phyloP scores from a whole-genome alignment of 1,284 basidiomycete genomes.

The Ganoderma sinense region DNA sequence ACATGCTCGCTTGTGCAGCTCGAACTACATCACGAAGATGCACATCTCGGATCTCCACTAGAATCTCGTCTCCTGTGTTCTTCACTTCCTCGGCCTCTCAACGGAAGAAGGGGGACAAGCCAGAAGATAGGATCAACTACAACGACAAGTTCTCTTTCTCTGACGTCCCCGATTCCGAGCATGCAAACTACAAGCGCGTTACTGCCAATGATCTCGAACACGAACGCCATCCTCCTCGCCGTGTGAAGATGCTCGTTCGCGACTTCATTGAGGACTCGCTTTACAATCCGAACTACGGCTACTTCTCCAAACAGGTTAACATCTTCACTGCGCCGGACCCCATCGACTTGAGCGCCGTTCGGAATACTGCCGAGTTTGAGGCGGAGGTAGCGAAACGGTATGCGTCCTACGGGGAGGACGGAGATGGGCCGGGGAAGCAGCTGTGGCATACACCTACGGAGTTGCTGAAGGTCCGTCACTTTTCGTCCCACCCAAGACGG shows the following conservation, averaged over 20 bases:
- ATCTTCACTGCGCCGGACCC: constrained; percentile 81
- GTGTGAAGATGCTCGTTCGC: constrained; percentile 93
- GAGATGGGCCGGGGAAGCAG: constrained; percentile 84
- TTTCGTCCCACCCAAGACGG: constrained; percentile 5
- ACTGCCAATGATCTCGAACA: constrained; percentile 77
- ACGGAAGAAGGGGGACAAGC: constrained; percentile 48
- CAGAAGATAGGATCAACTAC: constrained; percentile 73
- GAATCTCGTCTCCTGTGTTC: constrained; percentile 11
- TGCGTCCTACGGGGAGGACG: constrained; percentile 69
- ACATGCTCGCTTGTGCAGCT: constrained; percentile 30
- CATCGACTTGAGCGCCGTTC: constrained; percentile 78
- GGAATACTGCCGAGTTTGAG: constrained; percentile 82
- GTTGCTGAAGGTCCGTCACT: constrained; percentile 85
- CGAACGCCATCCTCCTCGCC: constrained; percentile 71
- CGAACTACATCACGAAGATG: constrained; percentile 24
- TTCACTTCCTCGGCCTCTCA: constrained; percentile 17
- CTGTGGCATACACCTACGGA: constrained; percentile 99
- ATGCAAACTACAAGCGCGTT: constrained; percentile 68
- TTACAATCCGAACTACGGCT: constrained; percentile 98
- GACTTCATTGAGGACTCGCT: constrained; percentile 98
- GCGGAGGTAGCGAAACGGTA: constrained; percentile 83
- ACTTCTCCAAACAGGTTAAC: constrained; percentile 92
- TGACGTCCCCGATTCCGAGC: constrained; percentile 54
- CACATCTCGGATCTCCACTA: background rate
- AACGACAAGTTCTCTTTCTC: constrained; percentile 61